Evolutionary conservation across 148 eudicot species (phyloP).

Genomic region (Persicaria maculosa): DNA sequence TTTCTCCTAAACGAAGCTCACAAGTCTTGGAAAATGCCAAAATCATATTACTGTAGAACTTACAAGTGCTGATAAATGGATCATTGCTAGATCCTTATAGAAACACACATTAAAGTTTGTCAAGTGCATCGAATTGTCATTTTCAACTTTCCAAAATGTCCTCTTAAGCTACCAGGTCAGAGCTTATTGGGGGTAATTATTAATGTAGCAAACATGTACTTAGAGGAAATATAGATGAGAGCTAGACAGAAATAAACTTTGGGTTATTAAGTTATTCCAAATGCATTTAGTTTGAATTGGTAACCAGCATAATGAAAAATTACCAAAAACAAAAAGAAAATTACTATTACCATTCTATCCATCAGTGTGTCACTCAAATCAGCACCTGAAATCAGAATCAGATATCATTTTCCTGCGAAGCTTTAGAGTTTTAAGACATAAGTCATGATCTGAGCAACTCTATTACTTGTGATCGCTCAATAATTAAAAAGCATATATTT

Average conservation of each 20-base stretch:
- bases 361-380: conserved; percentile 94
- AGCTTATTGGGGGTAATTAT: neutral
- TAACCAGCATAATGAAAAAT: neutral
- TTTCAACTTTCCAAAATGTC: neutral
- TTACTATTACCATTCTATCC: conserved; percentile 85
- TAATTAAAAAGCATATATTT: neutral
- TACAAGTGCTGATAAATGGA: too few relatives aligned
- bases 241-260: neutral
- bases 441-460: neutral
- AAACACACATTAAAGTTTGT: neutral
- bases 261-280: neutral
- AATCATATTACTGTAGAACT: too few relatives aligned
- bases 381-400: conserved; percentile 55
- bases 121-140: neutral
- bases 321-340: neutral
- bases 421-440: neutral
- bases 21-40: too few relatives aligned
- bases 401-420: neutral
- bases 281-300: neutral
- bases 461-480: neutral
- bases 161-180: neutral
- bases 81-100: neutral
- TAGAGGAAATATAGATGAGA: neutral
- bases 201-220: neutral
- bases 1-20: too few relatives aligned